Conservation (phyloP, 225 moss, liverwort and hornwort species). For the Physcomitrium patens region DNA sequence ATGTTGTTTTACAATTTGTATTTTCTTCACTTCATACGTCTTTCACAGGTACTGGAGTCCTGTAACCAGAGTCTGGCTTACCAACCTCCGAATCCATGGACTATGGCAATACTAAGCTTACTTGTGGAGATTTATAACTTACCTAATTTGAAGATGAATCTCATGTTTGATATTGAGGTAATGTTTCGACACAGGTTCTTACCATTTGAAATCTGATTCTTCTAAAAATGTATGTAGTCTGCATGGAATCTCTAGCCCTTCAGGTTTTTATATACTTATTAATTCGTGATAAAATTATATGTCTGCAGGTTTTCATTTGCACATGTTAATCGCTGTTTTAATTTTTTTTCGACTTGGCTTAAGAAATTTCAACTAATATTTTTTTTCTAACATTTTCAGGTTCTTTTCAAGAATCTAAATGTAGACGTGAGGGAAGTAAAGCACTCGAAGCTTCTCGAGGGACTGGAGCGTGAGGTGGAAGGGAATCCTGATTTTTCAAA, state of each 20-base stretch:
- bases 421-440: conserved; percentile 95
- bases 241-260: background rate
- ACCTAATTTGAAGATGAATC: conserved; percentile 94
- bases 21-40: conserved; percentile 20
- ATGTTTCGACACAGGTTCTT: conserved; percentile 1
- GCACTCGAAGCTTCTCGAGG: conserved; percentile 85
- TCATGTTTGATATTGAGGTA: conserved; percentile 98
- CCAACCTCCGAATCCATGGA: conserved; percentile 99
- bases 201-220: background rate
- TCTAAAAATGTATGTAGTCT: background rate
- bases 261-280: background rate
- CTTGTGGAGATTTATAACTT: conserved; percentile 89
- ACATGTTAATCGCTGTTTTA: background rate
- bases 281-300: background rate
- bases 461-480: conserved; percentile 77
- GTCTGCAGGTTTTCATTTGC: too few relatives aligned
- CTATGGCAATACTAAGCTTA: conserved; percentile 92
- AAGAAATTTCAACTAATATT: conserved; percentile 2
- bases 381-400: conserved; percentile 45
- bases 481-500: conserved; percentile 97
- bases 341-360: background rate
- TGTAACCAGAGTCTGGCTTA: conserved; percentile 94
- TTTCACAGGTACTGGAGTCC: conserved; percentile 81
- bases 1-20: conserved; percentile 18
- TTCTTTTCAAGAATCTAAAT: conserved; percentile 83